Conservation (phyloP, 2,329 filamentous ascomycete genomes). For the Aspergillus sp. region DNA sequence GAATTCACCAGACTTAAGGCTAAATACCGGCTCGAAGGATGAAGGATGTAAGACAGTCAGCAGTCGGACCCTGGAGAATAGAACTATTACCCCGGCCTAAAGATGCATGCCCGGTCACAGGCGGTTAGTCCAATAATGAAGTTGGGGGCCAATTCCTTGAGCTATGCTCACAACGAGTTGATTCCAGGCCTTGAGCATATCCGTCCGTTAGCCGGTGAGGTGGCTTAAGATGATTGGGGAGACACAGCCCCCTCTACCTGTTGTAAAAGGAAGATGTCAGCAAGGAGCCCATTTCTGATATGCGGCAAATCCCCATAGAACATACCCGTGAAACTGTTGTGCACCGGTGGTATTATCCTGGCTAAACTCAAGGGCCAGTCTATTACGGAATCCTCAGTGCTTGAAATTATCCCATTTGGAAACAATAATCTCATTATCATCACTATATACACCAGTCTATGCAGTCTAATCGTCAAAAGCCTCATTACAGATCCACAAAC, state of each 20-base stretch:
- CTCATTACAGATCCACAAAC: constrained; percentile 14
- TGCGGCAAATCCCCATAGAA: no score
- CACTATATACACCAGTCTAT: neutral
- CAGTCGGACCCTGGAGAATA: neutral
- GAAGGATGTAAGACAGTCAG: neutral
- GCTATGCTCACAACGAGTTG: neutral
- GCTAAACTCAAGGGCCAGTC: no score
- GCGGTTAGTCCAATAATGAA: neutral
- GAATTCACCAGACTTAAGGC: neutral
- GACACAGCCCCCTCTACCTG: neutral
- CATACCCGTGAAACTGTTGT: no score
- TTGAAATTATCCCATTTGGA: neutral
- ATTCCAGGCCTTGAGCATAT: neutral
- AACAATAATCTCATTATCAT: neutral
- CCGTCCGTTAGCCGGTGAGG: neutral
- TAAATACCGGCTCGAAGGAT: neutral
- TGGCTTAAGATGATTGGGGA: neutral
- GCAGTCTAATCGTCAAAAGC: neutral
- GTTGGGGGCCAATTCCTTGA: neutral
- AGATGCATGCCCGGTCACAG: neutral
- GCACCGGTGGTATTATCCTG: no score
- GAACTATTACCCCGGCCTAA: neutral
- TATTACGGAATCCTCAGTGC: neutral
- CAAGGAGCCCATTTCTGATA: no score
- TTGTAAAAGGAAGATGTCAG: no score